Percentiles rank a stretch among this genome's conserved stretches.
Evolutionary conservation across 352 stramenopile genomes (phyloP).

Genomic region (Phytopythium sindhum): DNA sequence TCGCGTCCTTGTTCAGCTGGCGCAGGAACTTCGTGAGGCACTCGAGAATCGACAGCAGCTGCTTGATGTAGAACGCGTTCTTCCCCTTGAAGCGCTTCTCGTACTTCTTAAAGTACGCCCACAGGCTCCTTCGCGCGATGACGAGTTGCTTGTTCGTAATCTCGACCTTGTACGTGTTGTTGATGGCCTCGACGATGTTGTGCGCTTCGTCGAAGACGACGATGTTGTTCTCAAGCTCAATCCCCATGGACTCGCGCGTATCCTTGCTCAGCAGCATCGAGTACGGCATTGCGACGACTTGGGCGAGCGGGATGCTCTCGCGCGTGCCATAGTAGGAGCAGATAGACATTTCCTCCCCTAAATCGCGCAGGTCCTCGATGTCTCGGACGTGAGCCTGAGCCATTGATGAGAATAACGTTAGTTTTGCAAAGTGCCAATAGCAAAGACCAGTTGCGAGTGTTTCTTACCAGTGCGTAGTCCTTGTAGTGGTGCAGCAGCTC

Average conservation of each 20-base stretch:
- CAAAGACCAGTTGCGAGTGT: background rate
- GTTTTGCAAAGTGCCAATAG: constrained; percentile 5
- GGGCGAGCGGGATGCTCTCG: constrained; percentile 85
- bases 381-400: constrained; percentile 83
- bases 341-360: constrained; percentile 89
- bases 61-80: constrained; percentile 90
- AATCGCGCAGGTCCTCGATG: constrained; percentile 94
- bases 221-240: constrained; percentile 87
- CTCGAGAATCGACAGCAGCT: constrained; percentile 77
- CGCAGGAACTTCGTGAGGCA: constrained; percentile 76
- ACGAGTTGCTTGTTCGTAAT: constrained; percentile 77
- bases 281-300: constrained; percentile 92
- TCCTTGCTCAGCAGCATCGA: constrained; percentile 90
- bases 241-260: constrained; percentile 86
- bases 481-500: constrained; percentile 69
- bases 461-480: constrained; percentile 70
- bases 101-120: constrained; percentile 86
- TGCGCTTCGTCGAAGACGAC: constrained; percentile 99
- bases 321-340: constrained; percentile 98
- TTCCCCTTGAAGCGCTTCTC: constrained; percentile 85
- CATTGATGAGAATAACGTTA: background rate
- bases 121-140: constrained; percentile 65
- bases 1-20: constrained; percentile 33
- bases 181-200: constrained; percentile 97
- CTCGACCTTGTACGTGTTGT: constrained; percentile 84